Evolutionary conservation across 345 rosid genomes (phyloP).

Genomic region (Rhizophora mangle): DNA sequence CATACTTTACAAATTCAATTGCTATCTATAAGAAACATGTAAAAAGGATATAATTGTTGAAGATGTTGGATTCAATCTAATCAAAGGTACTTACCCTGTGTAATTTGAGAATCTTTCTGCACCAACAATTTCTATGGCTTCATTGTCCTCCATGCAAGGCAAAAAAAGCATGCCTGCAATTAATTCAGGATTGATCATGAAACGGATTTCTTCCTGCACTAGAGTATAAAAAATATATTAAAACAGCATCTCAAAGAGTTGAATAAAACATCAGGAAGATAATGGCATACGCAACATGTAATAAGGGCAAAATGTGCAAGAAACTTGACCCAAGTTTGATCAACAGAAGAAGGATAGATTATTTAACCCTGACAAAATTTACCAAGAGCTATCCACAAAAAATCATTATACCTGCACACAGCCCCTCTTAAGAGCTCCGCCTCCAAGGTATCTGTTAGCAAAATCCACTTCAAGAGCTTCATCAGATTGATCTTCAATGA

Average conservation of each 20-base stretch:
- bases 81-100: conserved; percentile 59
- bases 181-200: conserved; percentile 92
- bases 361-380: background rate
- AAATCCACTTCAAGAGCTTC: conserved; percentile 85
- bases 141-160: conserved; percentile 85
- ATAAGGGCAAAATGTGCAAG: conserved; percentile 4
- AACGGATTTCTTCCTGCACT: conserved; percentile 90
- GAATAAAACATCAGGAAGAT: background rate
- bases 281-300: background rate
- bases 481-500: conserved; percentile 68
- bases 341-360: background rate
- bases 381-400: background rate
- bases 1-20: no score
- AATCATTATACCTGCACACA: conserved; percentile 68
- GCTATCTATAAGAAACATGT: background rate
- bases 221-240: conserved; percentile 1
- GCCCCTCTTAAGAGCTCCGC: conserved; percentile 82
- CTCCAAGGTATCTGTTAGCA: conserved; percentile 84
- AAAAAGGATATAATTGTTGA: conserved; percentile 5
- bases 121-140: conserved; percentile 85
- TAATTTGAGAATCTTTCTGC: conserved; percentile 80
- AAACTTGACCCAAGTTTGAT: background rate
- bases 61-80: background rate
- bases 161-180: conserved; percentile 90
- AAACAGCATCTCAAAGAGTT: background rate